A percentile compares a stretch with the other conserved stretches of the same genome.
phyloP scores from a whole-genome alignment of 768 basidiomycete species.

The Russula olivacea region DNA sequence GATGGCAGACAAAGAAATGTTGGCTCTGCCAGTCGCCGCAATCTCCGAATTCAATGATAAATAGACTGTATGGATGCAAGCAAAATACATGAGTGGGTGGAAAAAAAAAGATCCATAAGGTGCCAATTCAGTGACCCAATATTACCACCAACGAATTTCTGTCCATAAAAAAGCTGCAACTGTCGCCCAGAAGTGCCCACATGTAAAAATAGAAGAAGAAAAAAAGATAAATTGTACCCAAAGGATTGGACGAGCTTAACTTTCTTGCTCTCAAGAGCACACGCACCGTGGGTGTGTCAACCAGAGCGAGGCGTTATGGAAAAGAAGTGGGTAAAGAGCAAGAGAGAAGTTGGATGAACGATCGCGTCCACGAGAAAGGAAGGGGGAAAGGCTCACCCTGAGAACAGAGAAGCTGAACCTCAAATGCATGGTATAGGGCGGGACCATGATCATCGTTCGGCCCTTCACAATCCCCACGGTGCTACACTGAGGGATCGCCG shows the following conservation, averaged over 20 bases:
- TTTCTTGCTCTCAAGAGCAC: no score
- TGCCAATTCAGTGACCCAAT: no score
- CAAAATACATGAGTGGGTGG: constrained; percentile 36
- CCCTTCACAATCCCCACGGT: constrained; percentile 78
- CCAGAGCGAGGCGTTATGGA: no score
- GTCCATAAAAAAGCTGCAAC: constrained; percentile 31
- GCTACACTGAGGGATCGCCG: constrained; percentile 63
- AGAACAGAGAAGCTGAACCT: no score
- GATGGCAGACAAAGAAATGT: background rate
- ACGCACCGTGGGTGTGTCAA: no score
- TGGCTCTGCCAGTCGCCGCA: no score
- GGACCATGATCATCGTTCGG: constrained; percentile 69
- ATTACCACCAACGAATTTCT: no score
- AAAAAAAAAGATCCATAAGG: no score
- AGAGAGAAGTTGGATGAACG: no score
- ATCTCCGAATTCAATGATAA: constrained; percentile 38
- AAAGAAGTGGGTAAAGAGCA: no score
- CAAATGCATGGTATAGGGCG: constrained; percentile 68
- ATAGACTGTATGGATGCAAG: constrained; percentile 28
- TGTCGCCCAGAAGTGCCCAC: constrained; percentile 76
- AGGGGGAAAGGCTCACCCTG: no score
- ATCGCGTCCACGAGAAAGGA: no score
- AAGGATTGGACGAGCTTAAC: background rate
- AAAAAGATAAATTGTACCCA: background rate
- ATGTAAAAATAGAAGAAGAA: background rate